Evolutionary conservation across 768 basidiomycete species (phyloP).

Genomic region (Rhodotorula babjevae): DNA sequence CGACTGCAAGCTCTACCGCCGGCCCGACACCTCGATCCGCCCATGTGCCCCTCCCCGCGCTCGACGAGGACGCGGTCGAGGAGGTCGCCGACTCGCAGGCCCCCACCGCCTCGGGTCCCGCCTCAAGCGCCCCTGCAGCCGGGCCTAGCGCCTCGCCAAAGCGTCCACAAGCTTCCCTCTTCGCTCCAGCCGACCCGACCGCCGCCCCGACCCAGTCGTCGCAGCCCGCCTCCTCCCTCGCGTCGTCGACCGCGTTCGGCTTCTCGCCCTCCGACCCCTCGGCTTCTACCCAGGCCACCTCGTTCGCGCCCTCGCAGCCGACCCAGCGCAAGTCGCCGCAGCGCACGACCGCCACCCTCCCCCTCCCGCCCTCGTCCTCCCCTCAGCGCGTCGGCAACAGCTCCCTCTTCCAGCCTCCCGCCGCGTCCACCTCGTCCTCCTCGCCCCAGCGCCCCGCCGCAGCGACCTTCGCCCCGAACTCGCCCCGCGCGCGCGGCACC

Average conservation of each 20-base stretch:
- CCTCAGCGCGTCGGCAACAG: not conserved
- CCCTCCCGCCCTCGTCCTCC: not conserved
- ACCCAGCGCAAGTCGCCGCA: not conserved
- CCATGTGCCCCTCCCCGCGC: not conserved
- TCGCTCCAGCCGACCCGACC: not conserved
- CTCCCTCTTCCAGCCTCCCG: not conserved
- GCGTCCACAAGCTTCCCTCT: not conserved
- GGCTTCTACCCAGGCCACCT: conserved; percentile 1
- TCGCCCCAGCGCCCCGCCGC: not conserved
- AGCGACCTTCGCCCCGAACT: too few relatives aligned
- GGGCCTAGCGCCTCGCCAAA: not conserved
- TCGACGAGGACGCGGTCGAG: not conserved
- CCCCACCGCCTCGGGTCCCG: not conserved
- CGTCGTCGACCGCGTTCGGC: not conserved
- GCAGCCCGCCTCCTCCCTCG: not conserved
- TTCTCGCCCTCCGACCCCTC: conserved; percentile 20
- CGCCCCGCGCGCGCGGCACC: not conserved
- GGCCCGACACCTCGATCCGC: not conserved
- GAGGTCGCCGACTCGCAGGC: not conserved
- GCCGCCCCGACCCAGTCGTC: not conserved
- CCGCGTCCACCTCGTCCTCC: not conserved
- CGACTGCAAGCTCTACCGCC: not conserved
- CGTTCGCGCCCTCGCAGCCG: conserved; percentile 1
- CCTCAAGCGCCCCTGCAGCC: not conserved
- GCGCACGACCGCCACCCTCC: not conserved